Evolutionary conservation across 371 early-diverging fungal species (phyloP).

Genomic region (Mortierella polycephala): DNA sequence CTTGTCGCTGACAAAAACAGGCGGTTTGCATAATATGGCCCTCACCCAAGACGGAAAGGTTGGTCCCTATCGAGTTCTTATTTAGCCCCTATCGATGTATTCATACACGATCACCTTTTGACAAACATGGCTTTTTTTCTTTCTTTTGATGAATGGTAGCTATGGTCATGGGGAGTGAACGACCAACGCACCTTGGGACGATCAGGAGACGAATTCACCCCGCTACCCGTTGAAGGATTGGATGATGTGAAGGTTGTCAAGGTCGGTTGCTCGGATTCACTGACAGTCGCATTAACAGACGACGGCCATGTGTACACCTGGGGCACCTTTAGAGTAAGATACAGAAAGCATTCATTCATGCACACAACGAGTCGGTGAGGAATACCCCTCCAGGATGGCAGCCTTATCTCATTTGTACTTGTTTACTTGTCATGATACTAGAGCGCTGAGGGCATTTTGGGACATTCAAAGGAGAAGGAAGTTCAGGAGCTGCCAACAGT

Average conservation of each 20-base stretch:
- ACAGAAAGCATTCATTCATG: neutral
- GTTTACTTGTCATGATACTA: conserved; percentile 8
- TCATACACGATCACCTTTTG: neutral
- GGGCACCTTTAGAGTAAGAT: conserved; percentile 93
- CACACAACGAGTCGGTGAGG: neutral
- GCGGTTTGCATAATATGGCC: conserved; percentile 91
- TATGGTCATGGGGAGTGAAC: conserved; percentile 98
- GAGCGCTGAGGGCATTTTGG: conserved; percentile 74
- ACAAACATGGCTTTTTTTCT: neutral
- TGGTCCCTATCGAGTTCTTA: conserved; percentile 3
- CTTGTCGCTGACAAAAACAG: neutral
- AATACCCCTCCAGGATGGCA: neutral
- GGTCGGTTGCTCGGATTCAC: conserved; percentile 94
- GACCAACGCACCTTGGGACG: conserved; percentile 98
- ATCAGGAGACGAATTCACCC: conserved; percentile 74
- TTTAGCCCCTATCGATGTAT: neutral
- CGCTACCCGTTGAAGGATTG: conserved; percentile 67
- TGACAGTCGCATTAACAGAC: conserved; percentile 89
- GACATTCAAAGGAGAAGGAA: conserved; percentile 69
- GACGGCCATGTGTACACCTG: conserved; percentile 92
- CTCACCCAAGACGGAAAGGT: conserved; percentile 78
- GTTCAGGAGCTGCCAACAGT: conserved; percentile 64
- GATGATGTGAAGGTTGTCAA: conserved; percentile 82
- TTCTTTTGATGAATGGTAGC: conserved; percentile 36
- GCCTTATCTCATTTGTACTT: neutral